A percentile compares a stretch with the other conserved stretches of the same genome.
phyloP scores from a whole-genome alignment of 139 green algal species.

The Chlamydomonas sphaeroides region DNA sequence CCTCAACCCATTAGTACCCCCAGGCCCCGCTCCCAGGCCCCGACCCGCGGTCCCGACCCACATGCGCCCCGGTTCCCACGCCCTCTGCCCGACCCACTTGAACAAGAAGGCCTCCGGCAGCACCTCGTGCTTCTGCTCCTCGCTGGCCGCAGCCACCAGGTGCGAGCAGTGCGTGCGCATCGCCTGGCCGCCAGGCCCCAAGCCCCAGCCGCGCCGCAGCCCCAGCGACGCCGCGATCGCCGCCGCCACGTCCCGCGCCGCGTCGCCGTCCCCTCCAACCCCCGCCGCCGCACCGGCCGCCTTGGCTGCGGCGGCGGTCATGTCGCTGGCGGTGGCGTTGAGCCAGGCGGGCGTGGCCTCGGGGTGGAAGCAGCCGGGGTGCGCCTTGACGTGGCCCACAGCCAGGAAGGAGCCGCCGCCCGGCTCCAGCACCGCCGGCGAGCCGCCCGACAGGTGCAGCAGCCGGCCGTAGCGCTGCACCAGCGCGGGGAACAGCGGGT shows the following conservation, averaged over 20 bases:
- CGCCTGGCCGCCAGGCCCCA: too few species aligned
- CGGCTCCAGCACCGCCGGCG: slow-evolving; percentile 10
- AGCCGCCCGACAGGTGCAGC: slow-evolving; percentile 13
- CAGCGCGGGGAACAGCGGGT: background rate
- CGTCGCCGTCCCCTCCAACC: too few species aligned
- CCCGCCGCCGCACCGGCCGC: too few species aligned
- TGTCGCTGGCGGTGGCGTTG: background rate
- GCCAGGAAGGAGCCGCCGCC: slow-evolving; percentile 1
- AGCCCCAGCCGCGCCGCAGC: too few species aligned
- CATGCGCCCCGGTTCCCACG: background rate
- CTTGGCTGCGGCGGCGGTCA: too few species aligned
- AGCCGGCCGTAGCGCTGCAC: background rate
- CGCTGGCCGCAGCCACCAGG: background rate
- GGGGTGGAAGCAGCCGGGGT: slow-evolving; percentile 34
- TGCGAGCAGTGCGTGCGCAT: too few species aligned
- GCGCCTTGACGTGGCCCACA: slow-evolving; percentile 19
- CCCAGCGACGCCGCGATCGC: background rate
- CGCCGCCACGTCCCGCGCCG: background rate
- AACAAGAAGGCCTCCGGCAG: slow-evolving; percentile 1
- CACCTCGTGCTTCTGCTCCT: background rate
- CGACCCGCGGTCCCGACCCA: too few species aligned
- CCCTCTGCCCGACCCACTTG: background rate
- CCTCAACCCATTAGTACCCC: too few species aligned
- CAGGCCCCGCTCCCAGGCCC: too few species aligned
- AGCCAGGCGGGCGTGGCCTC: slow-evolving; percentile 1